Evolutionary conservation across 805 yeast genomes (phyloP).

Genomic region (Hanseniaspora lachancei): DNA sequence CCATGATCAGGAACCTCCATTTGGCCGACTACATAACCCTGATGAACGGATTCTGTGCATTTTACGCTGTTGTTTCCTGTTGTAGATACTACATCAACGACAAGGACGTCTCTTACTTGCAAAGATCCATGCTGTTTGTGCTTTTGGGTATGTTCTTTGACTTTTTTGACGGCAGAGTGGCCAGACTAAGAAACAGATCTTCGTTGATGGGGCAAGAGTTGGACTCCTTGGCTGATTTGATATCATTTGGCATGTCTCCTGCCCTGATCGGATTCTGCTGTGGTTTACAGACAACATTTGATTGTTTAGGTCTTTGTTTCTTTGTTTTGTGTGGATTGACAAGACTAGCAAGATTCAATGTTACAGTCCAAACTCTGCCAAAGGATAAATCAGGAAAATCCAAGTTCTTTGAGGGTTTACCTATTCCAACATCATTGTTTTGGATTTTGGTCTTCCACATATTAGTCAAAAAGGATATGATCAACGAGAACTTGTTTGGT

Average conservation of each 20-base stretch:
- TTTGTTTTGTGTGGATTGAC: constrained; percentile 90
- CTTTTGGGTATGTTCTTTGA: constrained; percentile 89
- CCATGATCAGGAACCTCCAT: constrained; percentile 75
- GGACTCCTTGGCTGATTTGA: constrained; percentile 89
- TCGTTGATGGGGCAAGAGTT: constrained; percentile 94
- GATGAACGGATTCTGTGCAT: constrained; percentile 87
- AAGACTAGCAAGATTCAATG: constrained; percentile 88
- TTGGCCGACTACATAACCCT: constrained; percentile 93
- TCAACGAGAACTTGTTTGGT: constrained; percentile 46
- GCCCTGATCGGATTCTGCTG: constrained; percentile 83
- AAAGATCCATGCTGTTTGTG: constrained; percentile 80
- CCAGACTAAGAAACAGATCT: constrained; percentile 81
- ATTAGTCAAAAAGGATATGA: constrained; percentile 42
- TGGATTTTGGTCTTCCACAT: constrained; percentile 63
- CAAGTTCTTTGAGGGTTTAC: constrained; percentile 88
- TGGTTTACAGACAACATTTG: constrained; percentile 77
- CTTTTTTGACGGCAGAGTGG: constrained; percentile 94
- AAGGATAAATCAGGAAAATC: constrained; percentile 80
- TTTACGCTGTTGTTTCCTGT: constrained; percentile 78
- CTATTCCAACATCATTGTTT: constrained; percentile 76
- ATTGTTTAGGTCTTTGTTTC: constrained; percentile 59
- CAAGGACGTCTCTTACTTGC: constrained; percentile 46
- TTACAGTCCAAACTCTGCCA: constrained; percentile 83
- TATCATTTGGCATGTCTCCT: constrained; percentile 92
- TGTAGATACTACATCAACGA: constrained; percentile 61